Percentiles rank a stretch among this genome's conserved stretches.
Evolutionary conservation across 768 basidiomycete species (phyloP).

Genomic region (Boletus subcaerulescens): DNA sequence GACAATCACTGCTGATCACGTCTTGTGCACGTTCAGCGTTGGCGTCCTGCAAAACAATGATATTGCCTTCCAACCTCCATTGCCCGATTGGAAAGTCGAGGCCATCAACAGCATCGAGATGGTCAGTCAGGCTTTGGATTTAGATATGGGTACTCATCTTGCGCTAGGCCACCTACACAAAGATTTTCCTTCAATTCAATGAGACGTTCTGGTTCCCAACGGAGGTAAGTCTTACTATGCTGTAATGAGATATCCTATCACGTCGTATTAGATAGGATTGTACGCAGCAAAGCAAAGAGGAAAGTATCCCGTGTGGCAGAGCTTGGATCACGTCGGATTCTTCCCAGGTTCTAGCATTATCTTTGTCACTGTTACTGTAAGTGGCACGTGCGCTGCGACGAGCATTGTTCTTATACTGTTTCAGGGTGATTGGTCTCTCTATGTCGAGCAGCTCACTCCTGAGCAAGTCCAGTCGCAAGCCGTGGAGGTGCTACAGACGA

Average conservation of each 20-base stretch:
- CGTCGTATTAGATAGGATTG: conserved; percentile 35
- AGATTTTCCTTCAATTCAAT: conserved; percentile 64
- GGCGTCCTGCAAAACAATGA: conserved; percentile 66
- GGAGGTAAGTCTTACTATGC: conserved; percentile 24
- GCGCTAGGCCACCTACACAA: conserved; percentile 55
- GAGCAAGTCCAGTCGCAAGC: conserved; percentile 50
- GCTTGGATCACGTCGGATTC: conserved; percentile 54
- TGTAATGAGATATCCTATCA: neutral
- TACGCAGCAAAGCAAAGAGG: conserved; percentile 60
- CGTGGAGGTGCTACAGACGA: conserved; percentile 51
- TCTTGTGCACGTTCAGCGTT: conserved; percentile 62
- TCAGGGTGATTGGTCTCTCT: conserved; percentile 59
- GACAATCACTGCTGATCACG: conserved; percentile 50
- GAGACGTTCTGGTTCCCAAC: conserved; percentile 59
- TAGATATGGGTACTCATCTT: neutral
- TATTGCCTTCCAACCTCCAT: conserved; percentile 49
- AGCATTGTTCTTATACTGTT: neutral
- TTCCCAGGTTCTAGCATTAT: conserved; percentile 57
- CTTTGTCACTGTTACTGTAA: conserved; percentile 28
- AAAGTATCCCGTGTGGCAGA: conserved; percentile 67
- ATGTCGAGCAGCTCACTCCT: conserved; percentile 53
- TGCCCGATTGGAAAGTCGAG: conserved; percentile 60
- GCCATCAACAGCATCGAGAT: conserved; percentile 61
- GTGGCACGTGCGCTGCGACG: neutral
- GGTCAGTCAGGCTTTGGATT: conserved; percentile 32